Base-by-base conservation (phyloP, 2,329 filamentous ascomycete genomes). In the Penicillium griseofulvum region DNA sequence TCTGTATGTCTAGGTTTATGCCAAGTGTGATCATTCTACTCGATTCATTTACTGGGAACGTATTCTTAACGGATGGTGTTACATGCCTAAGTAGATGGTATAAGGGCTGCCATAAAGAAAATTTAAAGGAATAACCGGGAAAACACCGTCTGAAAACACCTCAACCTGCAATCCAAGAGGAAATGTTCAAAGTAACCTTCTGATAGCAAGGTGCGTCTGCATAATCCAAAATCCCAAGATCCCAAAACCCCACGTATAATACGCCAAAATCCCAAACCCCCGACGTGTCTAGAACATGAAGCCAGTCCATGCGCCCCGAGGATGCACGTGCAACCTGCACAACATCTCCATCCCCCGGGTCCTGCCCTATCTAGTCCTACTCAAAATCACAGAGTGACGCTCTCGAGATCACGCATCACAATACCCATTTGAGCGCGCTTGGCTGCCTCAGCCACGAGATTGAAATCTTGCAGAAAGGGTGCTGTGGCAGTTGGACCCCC, bases 351-450 rank as follows among this genome's bases (percentile, higher is more conserved):
- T 19, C 19, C 29, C 45, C 28, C 8, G 56, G 58, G 52, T 46
- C 56, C 54, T 45, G 56, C 56, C 53, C 52, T 37, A 49, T 50
- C 38, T 38, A 24, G 28, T 41, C 14, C 44, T 46, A 24, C 11
- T 16, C n/a, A 26, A 17, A 38, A 38, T 62, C 68, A 75, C 56
- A 75, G 61, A 41, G 71, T 70, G 49, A 76, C 67, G 36, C 72
- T 68, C 59, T 76, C 91, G 69, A 97, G 82, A 74, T 97, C 93
- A 59, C 92, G 83, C 81, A 92, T 89, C 71, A 97, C 79, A 67
- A 91, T 86, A 39, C 90, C 90, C 81, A 97, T 89, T 75, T 97
- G 91, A 10, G 93, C 93, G 39, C 92, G 82, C 76, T 96, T 96
- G 41, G 91, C 93, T 2, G 93, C 93, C 78, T 97, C 93, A 34